Conservation (phyloP, 805 yeast genomes). For the Zygosaccharomyces lentus region DNA sequence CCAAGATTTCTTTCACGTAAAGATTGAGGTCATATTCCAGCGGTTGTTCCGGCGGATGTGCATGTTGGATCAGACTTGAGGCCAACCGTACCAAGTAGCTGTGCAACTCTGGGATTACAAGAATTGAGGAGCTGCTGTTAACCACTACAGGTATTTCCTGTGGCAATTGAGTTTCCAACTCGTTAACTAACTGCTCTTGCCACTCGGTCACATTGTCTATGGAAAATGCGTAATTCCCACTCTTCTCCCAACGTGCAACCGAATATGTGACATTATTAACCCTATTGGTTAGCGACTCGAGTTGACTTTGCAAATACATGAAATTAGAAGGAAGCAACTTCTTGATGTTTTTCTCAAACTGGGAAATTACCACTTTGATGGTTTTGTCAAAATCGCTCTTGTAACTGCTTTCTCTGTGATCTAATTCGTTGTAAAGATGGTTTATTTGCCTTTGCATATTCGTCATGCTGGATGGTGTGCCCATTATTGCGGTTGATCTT, state of each 20-base stretch:
- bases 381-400: constrained; percentile 30
- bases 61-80: constrained; percentile 14
- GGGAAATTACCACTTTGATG: constrained; percentile 27
- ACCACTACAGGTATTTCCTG: constrained; percentile 32
- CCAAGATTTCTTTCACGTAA: constrained; percentile 32
- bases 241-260: constrained; percentile 12
- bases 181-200: constrained; percentile 19
- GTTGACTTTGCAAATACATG: constrained; percentile 21
- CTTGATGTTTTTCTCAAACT: constrained; percentile 33
- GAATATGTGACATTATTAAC: constrained; percentile 18
- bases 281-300: constrained; percentile 21
- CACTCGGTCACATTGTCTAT: constrained; percentile 26
- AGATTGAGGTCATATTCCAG: constrained; percentile 26
- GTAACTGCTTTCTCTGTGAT: constrained; percentile 22
- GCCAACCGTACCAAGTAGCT: constrained; percentile 21
- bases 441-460: constrained; percentile 29
- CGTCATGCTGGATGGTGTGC: constrained; percentile 8
- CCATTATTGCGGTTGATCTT: constrained; percentile 1
- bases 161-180: constrained; percentile 25
- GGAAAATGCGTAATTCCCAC: constrained; percentile 7
- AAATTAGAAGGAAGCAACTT: constrained; percentile 29
- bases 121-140: constrained; percentile 21
- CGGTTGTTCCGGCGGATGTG: constrained; percentile 5
- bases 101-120: constrained; percentile 33
- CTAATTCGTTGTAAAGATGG: constrained; percentile 28